These are phyloP conservation scores for Hymenoscyphus infarciens DNA, from an alignment of 2,329 filamentous ascomycete species.

Conservation along the genomic window DNA sequence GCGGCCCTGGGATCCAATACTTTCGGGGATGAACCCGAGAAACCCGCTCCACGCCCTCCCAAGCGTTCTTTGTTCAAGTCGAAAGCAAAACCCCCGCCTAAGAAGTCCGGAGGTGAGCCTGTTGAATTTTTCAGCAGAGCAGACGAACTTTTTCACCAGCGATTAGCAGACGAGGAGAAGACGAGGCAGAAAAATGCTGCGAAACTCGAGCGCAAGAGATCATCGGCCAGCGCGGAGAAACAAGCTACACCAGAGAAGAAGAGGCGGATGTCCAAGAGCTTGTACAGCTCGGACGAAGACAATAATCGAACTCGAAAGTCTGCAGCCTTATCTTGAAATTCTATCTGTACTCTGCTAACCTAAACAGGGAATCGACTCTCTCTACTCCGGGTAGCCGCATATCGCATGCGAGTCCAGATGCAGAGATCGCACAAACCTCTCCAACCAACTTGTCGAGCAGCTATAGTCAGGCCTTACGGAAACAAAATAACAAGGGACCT, in stretches of 20 bases:
- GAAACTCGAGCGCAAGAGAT: conserved; percentile 30
- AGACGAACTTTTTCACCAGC: conserved; percentile 44
- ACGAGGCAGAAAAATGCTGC: conserved; percentile 34
- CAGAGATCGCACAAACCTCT: conserved; percentile 12
- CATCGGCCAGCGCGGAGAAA: conserved; percentile 25
- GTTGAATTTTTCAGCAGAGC: conserved; percentile 47
- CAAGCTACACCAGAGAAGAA: conserved; percentile 27
- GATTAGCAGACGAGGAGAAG: conserved; percentile 40
- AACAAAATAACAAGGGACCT: conserved; percentile 10
- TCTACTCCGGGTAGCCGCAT: conserved; percentile 22
- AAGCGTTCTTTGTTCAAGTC: conserved; percentile 16
- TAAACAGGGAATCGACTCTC: conserved; percentile 24
- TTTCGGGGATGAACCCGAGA: conserved; percentile 13
- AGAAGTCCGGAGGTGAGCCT: conserved; percentile 37
- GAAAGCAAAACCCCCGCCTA: conserved; percentile 52
- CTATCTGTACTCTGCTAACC: background rate
- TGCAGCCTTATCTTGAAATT: background rate
- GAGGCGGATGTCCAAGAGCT: conserved; percentile 19
- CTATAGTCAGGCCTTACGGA: conserved; percentile 22
- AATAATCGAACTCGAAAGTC: conserved; percentile 6
- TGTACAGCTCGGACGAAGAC: conserved; percentile 16
- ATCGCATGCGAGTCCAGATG: conserved; percentile 14
- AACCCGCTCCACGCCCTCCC: conserved; percentile 11
- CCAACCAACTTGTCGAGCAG: conserved; percentile 21
- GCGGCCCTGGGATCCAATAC: conserved; percentile 10